phyloP scores from a whole-genome alignment of 2,329 filamentous ascomycete species.

The Arthrinium phaeospermum region DNA sequence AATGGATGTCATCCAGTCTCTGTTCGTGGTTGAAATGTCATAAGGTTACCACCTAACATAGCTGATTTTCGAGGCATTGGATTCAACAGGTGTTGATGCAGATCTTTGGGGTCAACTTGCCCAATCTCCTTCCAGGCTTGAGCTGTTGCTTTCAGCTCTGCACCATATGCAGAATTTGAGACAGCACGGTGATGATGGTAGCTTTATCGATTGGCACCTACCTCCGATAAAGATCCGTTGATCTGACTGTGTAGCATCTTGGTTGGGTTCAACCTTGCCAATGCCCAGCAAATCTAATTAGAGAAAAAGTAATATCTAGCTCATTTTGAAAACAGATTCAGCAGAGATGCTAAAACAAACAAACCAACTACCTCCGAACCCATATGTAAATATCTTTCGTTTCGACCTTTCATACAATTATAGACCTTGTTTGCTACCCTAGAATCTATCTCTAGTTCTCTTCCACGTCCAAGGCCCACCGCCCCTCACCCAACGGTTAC shows the following conservation, averaged over 20 bases:
- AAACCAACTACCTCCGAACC: not conserved
- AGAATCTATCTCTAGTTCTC: not conserved
- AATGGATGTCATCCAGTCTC: not conserved
- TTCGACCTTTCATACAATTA: not conserved
- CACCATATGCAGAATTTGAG: not conserved
- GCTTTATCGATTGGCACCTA: slow-evolving; percentile 18
- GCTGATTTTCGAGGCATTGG: too few relatives aligned
- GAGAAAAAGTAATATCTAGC: slow-evolving; percentile 2
- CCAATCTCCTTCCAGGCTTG: not conserved
- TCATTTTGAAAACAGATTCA: not conserved
- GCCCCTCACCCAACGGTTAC: not conserved
- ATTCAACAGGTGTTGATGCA: not conserved
- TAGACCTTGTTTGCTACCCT: not conserved
- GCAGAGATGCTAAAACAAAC: not conserved
- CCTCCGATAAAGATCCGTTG: slow-evolving; percentile 3
- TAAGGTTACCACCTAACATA: too few relatives aligned
- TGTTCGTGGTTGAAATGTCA: not conserved
- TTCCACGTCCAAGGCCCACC: not conserved
- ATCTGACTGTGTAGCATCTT: not conserved
- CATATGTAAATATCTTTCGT: not conserved
- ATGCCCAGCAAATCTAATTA: not conserved
- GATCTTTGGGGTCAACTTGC: not conserved
- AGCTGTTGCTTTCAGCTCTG: not conserved
- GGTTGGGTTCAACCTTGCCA: not conserved
- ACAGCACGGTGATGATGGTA: slow-evolving; percentile 5